These are phyloP conservation scores for Otatea glauca DNA, from an alignment of 176 grass and related monocot species.

Conservation along the genomic window DNA sequence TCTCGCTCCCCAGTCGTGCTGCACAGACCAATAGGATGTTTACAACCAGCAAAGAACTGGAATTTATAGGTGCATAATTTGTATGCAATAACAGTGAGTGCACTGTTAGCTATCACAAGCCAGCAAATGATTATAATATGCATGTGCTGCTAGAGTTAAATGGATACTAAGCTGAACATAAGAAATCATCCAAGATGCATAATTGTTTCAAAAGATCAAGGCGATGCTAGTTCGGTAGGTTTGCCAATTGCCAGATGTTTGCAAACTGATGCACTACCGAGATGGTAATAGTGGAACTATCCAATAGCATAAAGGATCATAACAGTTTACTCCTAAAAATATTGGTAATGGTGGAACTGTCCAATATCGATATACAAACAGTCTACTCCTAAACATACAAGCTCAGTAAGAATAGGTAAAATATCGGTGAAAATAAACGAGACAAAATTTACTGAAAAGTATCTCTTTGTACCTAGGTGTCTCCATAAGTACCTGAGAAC, in stretches of 20 bases:
- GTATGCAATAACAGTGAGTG: neutral
- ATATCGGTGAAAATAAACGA: conserved; percentile 19
- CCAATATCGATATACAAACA: neutral
- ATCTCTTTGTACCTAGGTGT: conserved; percentile 9
- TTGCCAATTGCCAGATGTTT: neutral
- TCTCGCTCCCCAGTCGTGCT: conserved; percentile 91
- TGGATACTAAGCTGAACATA: neutral
- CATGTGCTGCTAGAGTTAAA: conserved; percentile 10
- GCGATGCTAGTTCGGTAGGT: conserved; percentile 19
- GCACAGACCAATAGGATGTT: conserved; percentile 37
- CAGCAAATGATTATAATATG: neutral
- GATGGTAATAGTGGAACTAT: conserved; percentile 25
- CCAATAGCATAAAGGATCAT: neutral
- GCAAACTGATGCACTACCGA: neutral
- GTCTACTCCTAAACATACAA: conserved; percentile 28
- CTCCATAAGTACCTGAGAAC: conserved; percentile 72
- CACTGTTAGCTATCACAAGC: neutral
- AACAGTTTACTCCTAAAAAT: conserved; percentile 26
- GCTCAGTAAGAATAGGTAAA: neutral
- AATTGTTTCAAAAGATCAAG: conserved; percentile 22
- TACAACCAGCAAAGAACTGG: neutral
- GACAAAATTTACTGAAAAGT: neutral
- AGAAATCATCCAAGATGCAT: neutral
- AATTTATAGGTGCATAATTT: conserved; percentile 35
- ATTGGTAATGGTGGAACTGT: conserved; percentile 22